Conservation (phyloP, 2,329 filamentous ascomycete genomes). For the Scortechinia acanthostroma region DNA sequence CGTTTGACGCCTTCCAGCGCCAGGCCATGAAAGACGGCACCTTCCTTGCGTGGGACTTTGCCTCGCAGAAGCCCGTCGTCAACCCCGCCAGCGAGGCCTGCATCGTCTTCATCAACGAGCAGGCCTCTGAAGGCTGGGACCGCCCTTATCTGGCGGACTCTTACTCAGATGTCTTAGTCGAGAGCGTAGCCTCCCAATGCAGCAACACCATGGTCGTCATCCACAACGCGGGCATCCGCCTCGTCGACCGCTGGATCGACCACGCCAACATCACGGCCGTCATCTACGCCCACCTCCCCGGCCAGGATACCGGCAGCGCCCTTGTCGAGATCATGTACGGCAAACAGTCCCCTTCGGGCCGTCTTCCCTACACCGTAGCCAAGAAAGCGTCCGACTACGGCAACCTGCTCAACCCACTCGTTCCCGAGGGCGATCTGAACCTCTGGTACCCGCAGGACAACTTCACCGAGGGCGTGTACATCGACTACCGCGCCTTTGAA, state of each 20-base stretch:
- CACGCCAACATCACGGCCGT: conserved; percentile 58
- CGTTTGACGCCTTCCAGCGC: conserved; percentile 43
- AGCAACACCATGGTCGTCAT: conserved; percentile 57
- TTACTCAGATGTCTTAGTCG: conserved; percentile 49
- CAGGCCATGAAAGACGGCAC: conserved; percentile 46
- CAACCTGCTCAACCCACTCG: conserved; percentile 25
- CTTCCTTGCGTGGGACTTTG: conserved; percentile 51
- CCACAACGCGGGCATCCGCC: conserved; percentile 54
- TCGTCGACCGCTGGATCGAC: conserved; percentile 54
- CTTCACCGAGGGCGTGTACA: conserved; percentile 39
- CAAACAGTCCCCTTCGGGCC: conserved; percentile 44
- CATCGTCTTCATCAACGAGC: conserved; percentile 59
- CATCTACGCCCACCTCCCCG: conserved; percentile 57
- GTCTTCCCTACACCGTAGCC: conserved; percentile 55
- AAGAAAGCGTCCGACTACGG: conserved; percentile 47
- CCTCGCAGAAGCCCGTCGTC: conserved; percentile 35
- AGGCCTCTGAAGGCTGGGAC: conserved; percentile 68
- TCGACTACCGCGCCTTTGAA: conserved; percentile 49
- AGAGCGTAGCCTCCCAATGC: conserved; percentile 47
- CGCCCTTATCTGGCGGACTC: conserved; percentile 57
- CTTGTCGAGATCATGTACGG: conserved; percentile 50
- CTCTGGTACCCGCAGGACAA: conserved; percentile 39
- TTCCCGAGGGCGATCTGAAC: conserved; percentile 38
- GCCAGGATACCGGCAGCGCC: conserved; percentile 51
- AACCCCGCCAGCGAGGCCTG: conserved; percentile 53